phyloP scores from a whole-genome alignment of 2,329 filamentous ascomycete genomes.

The Neoarthrinium moseri region DNA sequence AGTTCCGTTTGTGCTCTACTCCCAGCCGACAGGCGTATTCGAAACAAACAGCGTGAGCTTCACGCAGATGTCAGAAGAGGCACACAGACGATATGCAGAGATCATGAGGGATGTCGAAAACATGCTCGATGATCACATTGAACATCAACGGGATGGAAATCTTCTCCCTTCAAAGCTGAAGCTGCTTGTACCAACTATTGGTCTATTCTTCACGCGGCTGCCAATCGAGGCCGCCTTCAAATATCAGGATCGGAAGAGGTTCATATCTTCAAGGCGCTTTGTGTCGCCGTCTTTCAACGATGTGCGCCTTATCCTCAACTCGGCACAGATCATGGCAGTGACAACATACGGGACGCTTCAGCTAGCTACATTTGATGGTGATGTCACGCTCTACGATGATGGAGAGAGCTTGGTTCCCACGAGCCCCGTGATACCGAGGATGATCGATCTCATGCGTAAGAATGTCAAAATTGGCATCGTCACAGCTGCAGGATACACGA shows the following conservation, averaged over 20 bases:
- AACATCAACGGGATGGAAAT: constrained; percentile 63
- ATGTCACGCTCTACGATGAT: constrained; percentile 93
- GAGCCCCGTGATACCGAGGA: constrained; percentile 72
- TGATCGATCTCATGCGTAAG: constrained; percentile 69
- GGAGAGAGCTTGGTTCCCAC: constrained; percentile 73
- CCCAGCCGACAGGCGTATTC: constrained; percentile 86
- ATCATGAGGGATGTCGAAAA: constrained; percentile 92
- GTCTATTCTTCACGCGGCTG: constrained; percentile 89
- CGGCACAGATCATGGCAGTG: constrained; percentile 91
- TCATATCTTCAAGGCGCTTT: constrained; percentile 88
- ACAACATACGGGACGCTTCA: constrained; percentile 71
- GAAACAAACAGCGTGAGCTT: constrained; percentile 66
- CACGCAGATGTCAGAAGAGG: constrained; percentile 71
- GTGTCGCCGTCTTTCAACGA: constrained; percentile 98
- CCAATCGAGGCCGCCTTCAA: constrained; percentile 87
- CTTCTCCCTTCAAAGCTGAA: constrained; percentile 84
- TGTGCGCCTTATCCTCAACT: constrained; percentile 87
- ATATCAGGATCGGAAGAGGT: constrained; percentile 81
- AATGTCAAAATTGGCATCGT: constrained; percentile 91
- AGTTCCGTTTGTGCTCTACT: constrained; percentile 94
- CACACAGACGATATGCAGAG: constrained; percentile 87
- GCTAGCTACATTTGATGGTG: constrained; percentile 93
- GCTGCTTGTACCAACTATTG: constrained; percentile 85
- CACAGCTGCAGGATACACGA: constrained; percentile 92
- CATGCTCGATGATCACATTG: constrained; percentile 83